Evolutionary conservation across 2,329 filamentous ascomycete genomes (phyloP).

Genomic region (Botrytis cinerea): DNA sequence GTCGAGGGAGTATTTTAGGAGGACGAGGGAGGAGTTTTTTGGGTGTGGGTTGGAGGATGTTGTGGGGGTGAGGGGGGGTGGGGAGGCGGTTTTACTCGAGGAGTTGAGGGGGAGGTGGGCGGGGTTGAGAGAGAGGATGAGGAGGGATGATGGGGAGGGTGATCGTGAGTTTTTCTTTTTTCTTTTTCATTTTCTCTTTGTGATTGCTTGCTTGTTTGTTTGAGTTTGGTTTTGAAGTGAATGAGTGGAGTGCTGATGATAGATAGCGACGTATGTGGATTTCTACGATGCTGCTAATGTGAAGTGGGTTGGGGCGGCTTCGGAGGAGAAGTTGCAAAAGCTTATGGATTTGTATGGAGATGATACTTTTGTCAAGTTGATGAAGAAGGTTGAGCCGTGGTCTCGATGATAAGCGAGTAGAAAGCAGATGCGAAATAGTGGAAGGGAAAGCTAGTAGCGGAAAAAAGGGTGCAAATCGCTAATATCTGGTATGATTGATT

Average conservation of each 20-base stretch:
- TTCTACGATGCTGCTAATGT: conserved; percentile 30
- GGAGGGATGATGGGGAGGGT: conserved; percentile 28
- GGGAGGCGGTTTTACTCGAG: conserved; percentile 27
- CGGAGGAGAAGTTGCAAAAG: conserved; percentile 27
- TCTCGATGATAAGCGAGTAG: conserved; percentile 3
- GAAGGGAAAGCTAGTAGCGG: neutral
- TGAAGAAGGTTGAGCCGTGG: conserved; percentile 30
- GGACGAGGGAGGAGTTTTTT: conserved; percentile 26
- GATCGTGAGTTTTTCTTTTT: conserved; percentile 28
- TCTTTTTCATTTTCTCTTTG: too few species aligned
- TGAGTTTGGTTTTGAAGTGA: neutral
- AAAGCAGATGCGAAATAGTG: neutral
- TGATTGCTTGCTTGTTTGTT: neutral
- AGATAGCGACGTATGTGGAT: conserved; percentile 30
- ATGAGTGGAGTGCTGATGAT: neutral
- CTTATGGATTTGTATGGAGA: conserved; percentile 30
- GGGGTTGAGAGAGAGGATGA: conserved; percentile 30
- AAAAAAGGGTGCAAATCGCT: accelerated
- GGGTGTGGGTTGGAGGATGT: conserved; percentile 23
- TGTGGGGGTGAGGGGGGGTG: conserved; percentile 24
- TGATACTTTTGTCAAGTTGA: conserved; percentile 33
- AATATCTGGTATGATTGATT: neutral
- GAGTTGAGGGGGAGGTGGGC: conserved; percentile 26
- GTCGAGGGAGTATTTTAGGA: conserved; percentile 30
- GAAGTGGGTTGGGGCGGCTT: conserved; percentile 29